Base-by-base conservation (phyloP, 495 filamentous ascomycete genomes). In the Aspergillus panamensis region DNA sequence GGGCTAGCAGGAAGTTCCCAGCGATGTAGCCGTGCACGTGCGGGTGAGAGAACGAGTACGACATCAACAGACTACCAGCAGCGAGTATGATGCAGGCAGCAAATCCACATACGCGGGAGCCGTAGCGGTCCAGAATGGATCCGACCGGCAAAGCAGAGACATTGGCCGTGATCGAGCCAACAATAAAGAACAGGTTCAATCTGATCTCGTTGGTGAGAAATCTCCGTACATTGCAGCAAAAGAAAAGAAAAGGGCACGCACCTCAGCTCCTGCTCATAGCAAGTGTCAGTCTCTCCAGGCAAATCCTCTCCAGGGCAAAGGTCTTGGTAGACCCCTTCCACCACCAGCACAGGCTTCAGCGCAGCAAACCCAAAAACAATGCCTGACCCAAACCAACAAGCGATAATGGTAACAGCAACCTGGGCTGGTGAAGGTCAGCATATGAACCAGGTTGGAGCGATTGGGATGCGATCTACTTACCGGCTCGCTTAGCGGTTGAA, bases 351-450 rank as follows among this genome's bases (percentile, higher is more conserved):
- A 0, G 87, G 87, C 62, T 89, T 91, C 48, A 91, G 71, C 6
- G 87, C 87, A 3, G 87, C 87, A 69, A 86, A 91, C 6, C 87
- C 87, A 67, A 90, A 91, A 5, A 89, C 84, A 51, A 88, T 77
- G 1, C 87, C 87, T 4, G 87, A 82, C 6, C 84, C 82, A 50
- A 85, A 73, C 61, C 86, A 83, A 65, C 85, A 87, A 57, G 83
- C 83, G 12, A 86, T 61, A 6, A 85, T 76, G 1, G 84, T 84
- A 43, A 79, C 68, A 16, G 69, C 61, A 0, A 89, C 83, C 70
- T 88, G 86, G 29, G 75, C 82, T 86, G 44, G 6, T 31, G 48
- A 48, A 21, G 10, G 6, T 48, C 42, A 50, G 42, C 13, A 69
- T 65, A 13, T 25, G 39, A 42, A 14, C 10, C 14, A n/a, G 14